phyloP scores from a whole-genome alignment of 2,329 filamentous ascomycete species.

The Plenodomus lindquistii region DNA sequence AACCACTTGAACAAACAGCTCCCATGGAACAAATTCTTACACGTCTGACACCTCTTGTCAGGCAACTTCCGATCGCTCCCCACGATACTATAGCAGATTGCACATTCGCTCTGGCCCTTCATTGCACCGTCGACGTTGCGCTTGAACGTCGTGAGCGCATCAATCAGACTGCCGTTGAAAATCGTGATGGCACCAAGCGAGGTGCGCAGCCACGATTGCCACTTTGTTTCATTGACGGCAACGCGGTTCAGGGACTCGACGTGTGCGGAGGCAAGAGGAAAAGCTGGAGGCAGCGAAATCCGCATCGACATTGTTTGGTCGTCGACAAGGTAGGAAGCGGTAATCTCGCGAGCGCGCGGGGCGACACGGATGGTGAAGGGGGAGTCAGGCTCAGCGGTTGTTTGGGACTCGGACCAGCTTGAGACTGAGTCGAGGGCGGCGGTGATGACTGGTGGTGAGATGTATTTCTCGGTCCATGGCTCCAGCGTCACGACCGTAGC shows the following conservation, averaged over 20 bases:
- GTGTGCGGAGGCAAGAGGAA: conserved; percentile 77
- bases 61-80: conserved; percentile 86
- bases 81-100: conserved; percentile 96
- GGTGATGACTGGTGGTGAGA: conserved; percentile 71
- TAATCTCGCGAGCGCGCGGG: conserved; percentile 72
- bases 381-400: conserved; percentile 46
- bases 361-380: conserved; percentile 72
- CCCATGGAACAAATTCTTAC: conserved; percentile 91
- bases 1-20: conserved; percentile 97
- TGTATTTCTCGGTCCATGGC: conserved; percentile 78
- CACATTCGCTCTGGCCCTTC: conserved; percentile 92
- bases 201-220: conserved; percentile 86
- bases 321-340: conserved; percentile 84
- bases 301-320: conserved; percentile 81
- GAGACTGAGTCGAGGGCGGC: conserved; percentile 69
- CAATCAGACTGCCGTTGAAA: conserved; percentile 84
- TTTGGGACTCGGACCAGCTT: conserved; percentile 61
- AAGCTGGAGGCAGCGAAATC: conserved; percentile 78
- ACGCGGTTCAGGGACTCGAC: conserved; percentile 81
- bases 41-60: conserved; percentile 88
- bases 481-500: conserved; percentile 81
- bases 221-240: conserved; percentile 86
- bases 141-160: conserved; percentile 83
- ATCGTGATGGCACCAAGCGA: conserved; percentile 94
- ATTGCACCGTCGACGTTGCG: conserved; percentile 85